Evolutionary conservation across 177 flowering plant species (phyloP).

Genomic region (Vitis hybrid): DNA sequence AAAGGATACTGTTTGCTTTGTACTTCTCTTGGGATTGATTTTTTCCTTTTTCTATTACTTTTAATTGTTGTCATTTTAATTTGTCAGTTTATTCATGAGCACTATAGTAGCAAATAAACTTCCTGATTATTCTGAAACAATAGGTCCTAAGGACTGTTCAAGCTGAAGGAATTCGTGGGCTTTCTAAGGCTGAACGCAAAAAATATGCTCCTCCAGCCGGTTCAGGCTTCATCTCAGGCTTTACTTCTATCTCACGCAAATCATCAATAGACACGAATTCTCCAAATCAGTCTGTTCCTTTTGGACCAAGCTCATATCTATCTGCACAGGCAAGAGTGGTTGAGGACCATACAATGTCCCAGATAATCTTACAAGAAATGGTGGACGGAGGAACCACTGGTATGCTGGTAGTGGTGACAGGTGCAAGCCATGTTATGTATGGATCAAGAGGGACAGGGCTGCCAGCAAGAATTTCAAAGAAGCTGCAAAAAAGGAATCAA

Average conservation of each 20-base stretch:
- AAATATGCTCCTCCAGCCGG: constrained; percentile 90
- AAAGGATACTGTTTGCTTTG: too few relatives aligned
- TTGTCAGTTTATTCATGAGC: too few relatives aligned
- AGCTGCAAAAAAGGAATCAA: constrained; percentile 86
- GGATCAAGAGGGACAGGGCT: constrained; percentile 90
- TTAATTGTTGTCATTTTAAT: not conserved
- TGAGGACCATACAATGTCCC: constrained; percentile 91
- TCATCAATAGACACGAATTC: constrained; percentile 48
- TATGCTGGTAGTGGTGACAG: constrained; percentile 86
- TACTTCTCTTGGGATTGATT: not conserved
- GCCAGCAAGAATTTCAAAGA: constrained; percentile 91
- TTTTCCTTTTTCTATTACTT: not conserved
- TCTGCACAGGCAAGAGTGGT: constrained; percentile 84
- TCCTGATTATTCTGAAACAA: constrained; percentile 5
- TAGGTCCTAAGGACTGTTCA: constrained; percentile 89
- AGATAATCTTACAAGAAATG: constrained; percentile 57
- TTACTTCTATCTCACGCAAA: constrained; percentile 62
- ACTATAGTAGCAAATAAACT: not conserved
- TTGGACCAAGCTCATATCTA: constrained; percentile 89
- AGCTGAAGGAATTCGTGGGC: constrained; percentile 90
- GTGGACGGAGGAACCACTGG: constrained; percentile 64
- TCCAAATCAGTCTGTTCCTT: constrained; percentile 50
- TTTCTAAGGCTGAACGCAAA: constrained; percentile 73
- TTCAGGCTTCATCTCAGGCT: constrained; percentile 88
- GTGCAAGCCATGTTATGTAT: constrained; percentile 85